Evolutionary conservation across 78 protist species (phyloP), one percentile per base, ranked within the genome.

Genomic region (Planoprotostelium fungivorum): DNA sequence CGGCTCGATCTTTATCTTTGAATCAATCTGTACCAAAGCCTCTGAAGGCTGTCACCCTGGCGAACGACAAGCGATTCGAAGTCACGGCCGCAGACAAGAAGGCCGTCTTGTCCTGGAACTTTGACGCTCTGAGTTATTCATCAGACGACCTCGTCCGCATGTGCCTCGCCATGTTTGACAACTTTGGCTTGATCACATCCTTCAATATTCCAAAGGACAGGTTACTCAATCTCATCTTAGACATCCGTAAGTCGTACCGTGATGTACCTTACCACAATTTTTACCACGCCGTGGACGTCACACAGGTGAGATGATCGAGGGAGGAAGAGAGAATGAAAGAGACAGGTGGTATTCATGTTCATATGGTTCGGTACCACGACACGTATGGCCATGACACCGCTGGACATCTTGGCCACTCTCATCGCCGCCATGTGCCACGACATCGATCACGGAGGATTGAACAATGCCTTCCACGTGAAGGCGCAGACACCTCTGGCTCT

Each of bases 201-300:
- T 92, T 92, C 85, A 92, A 92, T 31, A 92, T 92, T 0, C 94
- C 94, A n/a, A 88, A 90, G 35, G 94, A 92, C 85, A 92, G 73
- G 16, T 51, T 51, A 51, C 31, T 51, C 73, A 51, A 51, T 51
- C 73, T 51, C 31, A 51, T 51, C 73, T 25, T 51, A 5, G 16
- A 5, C 31, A 51, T 51, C 73, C 5, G 73, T 16, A 51, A 51
- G 16, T 5, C 73, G 73, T 51, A 51, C 73, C 5, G 73, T 25
- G 73, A 51, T 16, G 73, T 51, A 5, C 73, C 73, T 84, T 88
- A 88, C 84, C 90, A 88, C 90, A 88, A 88, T 9, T 88, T 88
- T 83, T 28, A 28, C 37, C 90, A 88, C 25, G 90, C 90, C 10
- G 35, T 88, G 31, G 90, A 88, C 84, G 90, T 88, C 84, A 63